Conservation (phyloP, 345 rosid genomes). For the Laguncularia racemosa region DNA sequence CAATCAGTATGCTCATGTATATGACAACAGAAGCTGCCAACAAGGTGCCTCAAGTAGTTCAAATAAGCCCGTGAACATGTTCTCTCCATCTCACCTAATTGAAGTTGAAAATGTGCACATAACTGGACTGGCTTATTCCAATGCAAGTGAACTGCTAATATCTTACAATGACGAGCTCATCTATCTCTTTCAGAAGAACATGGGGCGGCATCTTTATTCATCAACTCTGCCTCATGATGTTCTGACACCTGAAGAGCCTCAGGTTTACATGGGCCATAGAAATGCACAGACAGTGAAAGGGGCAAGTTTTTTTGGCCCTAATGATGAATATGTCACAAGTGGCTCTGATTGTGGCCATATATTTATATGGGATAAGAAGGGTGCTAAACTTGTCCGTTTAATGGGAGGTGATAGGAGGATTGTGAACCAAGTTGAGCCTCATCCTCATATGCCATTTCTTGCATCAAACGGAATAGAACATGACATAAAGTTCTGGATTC, state of each 20-base stretch:
- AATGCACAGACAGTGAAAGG: constrained; percentile 54
- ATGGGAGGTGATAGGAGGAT: constrained; percentile 49
- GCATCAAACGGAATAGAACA: constrained; percentile 56
- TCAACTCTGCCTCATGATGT: constrained; percentile 19
- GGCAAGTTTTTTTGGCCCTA: constrained; percentile 55
- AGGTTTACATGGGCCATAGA: constrained; percentile 44
- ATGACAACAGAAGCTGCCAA: constrained; percentile 40
- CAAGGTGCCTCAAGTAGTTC: constrained; percentile 31
- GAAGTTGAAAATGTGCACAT: constrained; percentile 31
- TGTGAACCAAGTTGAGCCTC: constrained; percentile 55
- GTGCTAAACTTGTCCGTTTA: constrained; percentile 38
- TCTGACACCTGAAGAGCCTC: constrained; percentile 33
- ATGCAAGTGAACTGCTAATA: constrained; percentile 42
- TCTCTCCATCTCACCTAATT: constrained; percentile 39
- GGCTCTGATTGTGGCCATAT: constrained; percentile 69
- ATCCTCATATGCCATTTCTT: constrained; percentile 37
- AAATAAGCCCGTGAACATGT: constrained; percentile 35
- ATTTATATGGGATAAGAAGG: constrained; percentile 57
- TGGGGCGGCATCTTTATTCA: constrained; percentile 43
- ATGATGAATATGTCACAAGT: constrained; percentile 49
- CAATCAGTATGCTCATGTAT: constrained; percentile 49
- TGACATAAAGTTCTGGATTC: constrained; percentile 50
- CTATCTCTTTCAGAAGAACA: constrained; percentile 39
- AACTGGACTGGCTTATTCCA: constrained; percentile 53
- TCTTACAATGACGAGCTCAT: constrained; percentile 59